Base-by-base conservation (phyloP, 352 stramenopile genomes). In the Aphanomyces cochlioides region DNA sequence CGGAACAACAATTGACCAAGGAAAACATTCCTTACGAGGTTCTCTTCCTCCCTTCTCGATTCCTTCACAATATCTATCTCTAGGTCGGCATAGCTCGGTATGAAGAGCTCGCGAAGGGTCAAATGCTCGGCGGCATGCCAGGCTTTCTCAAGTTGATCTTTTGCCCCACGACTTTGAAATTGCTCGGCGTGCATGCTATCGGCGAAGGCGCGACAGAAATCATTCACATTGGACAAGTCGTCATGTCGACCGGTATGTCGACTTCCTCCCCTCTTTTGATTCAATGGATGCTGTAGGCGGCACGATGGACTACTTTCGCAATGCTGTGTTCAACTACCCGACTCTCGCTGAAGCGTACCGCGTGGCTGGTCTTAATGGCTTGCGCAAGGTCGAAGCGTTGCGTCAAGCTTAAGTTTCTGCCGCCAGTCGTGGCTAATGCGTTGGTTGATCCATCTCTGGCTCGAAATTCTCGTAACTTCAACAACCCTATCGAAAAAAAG, bases 271-370 rank as follows among this genome's bases (percentile, higher is more conserved):
- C 15, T 40, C 50, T 40, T 37, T 19, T 7, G 12, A 39, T 61
- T 81, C 82, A 45, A 90, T 90, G 83, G 78, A 69, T 36, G 87
- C 82, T 73, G 7, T 41, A 61, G 74, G 40, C 36, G 77, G 70
- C 5, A 85, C 87, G 57, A 60, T 97, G 50, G 90, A 89, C 38
- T 96, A 96, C 78, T 96, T 97, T 73, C 83, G 87, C 40, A 85
- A 93, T 67, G 87, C 90, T 13, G 89, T 97, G 17, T 97, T 97
- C 77, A 97, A 97, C 83, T 97, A 96, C 77, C 90, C 90, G 47
- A 97, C 89, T 12, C 74, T 97, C 28, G 89, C 89, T n/a, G 90
- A 97, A 73, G 89, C 89, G 17, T 97, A 97, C 58, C 90, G 90
- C 28, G 87, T 95, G 17, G 90, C 90, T 3, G 88, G 88, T 13